Evolutionary conservation across 768 basidiomycete genomes (phyloP).

Genomic region (Lactarius sp.): DNA sequence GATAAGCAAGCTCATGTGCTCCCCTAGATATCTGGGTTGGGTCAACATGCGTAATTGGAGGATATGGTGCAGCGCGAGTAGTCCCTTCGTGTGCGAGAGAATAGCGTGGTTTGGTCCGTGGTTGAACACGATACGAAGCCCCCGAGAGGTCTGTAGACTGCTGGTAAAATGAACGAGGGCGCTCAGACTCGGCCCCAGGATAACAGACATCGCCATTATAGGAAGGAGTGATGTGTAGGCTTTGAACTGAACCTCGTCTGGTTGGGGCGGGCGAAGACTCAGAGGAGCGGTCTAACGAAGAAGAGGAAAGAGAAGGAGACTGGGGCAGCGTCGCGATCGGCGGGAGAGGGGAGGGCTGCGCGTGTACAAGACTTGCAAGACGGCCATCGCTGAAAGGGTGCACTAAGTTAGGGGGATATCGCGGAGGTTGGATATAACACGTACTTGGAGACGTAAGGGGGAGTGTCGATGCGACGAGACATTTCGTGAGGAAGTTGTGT

Average conservation of each 20-base stretch:
- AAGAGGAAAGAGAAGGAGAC: constrained; percentile 57
- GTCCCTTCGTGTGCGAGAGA: constrained; percentile 22
- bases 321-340: constrained; percentile 49
- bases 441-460: constrained; percentile 28
- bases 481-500: constrained; percentile 32
- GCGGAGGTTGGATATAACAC: constrained; percentile 26
- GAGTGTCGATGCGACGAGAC: constrained; percentile 49
- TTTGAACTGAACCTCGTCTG: constrained; percentile 38
- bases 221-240: constrained; percentile 37
- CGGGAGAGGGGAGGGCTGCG: constrained; percentile 41
- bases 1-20: constrained; percentile 31
- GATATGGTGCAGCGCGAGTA: constrained; percentile 22
- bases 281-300: constrained; percentile 55
- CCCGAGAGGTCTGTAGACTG: constrained; percentile 7
- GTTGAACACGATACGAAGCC: constrained; percentile 22
- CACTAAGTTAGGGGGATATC: constrained; percentile 26
- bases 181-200: constrained; percentile 19
- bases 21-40: constrained; percentile 25
- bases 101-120: constrained; percentile 20
- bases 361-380: constrained; percentile 35
- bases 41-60: constrained; percentile 28
- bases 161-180: constrained; percentile 20
- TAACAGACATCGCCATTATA: constrained; percentile 32
- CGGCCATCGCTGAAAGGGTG: constrained; percentile 38
- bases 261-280: constrained; percentile 52